Percentiles rank a stretch among this genome's conserved stretches.
phyloP scores from a whole-genome alignment of 768 basidiomycete genomes.

The Xerocomellus intermedius region DNA sequence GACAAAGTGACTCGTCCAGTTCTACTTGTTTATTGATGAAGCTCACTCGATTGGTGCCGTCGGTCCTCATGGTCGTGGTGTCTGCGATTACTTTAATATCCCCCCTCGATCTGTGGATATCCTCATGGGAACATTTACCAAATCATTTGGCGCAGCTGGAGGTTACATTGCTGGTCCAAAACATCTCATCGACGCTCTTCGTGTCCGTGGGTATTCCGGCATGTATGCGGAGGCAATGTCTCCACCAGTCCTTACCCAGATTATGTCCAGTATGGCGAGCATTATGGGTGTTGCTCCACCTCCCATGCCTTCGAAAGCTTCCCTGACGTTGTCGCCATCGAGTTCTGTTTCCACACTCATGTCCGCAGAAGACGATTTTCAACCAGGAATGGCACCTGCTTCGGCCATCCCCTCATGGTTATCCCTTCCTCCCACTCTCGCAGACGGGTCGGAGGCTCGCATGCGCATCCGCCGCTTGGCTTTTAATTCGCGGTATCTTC shows the following conservation, averaged over 20 bases:
- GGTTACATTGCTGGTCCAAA: constrained; percentile 92
- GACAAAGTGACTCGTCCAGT: constrained; percentile 51
- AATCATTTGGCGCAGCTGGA: constrained; percentile 90
- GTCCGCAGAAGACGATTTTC: constrained; percentile 42
- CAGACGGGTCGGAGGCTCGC: constrained; percentile 82
- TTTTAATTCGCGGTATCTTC: constrained; percentile 94
- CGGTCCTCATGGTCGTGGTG: constrained; percentile 92
- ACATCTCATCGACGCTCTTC: constrained; percentile 74
- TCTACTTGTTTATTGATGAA: constrained; percentile 94
- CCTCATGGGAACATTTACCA: constrained; percentile 98
- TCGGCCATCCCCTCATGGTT: constrained; percentile 76
- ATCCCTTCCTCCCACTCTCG: constrained; percentile 63
- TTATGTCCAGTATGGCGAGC: constrained; percentile 89
- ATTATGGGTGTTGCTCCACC: constrained; percentile 82
- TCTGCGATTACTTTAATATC: constrained; percentile 90
- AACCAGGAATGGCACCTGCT: constrained; percentile 71
- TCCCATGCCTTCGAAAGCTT: constrained; percentile 29
- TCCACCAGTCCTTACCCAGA: constrained; percentile 87
- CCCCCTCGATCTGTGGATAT: constrained; percentile 82
- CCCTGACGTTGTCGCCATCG: constrained; percentile 31
- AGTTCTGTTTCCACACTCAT: constrained; percentile 27
- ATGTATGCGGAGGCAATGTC: constrained; percentile 89
- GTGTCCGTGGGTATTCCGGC: constrained; percentile 76
- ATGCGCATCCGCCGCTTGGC: constrained; percentile 83
- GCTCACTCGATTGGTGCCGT: constrained; percentile 97